Evolutionary conservation across 2,329 filamentous ascomycete species (phyloP).

Genomic region (Fusarium praegraminearum): DNA sequence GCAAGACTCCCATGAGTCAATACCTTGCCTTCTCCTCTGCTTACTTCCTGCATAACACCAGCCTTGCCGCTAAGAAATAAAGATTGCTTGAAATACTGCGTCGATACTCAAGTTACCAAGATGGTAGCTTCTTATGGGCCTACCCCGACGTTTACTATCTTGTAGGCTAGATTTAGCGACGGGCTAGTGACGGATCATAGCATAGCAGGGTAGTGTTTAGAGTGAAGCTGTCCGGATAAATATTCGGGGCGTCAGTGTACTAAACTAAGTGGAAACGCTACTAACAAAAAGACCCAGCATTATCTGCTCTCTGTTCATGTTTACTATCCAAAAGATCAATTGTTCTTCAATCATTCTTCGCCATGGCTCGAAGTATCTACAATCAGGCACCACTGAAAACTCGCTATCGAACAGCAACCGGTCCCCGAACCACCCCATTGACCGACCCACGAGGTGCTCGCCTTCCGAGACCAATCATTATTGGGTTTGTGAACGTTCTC

Average conservation of each 20-base stretch:
- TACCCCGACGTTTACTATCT: too few species aligned
- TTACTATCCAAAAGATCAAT: not conserved
- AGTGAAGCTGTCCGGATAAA: not conserved
- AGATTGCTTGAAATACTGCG: too few species aligned
- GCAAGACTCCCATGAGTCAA: too few species aligned
- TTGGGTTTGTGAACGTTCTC: not conserved
- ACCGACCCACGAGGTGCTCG: not conserved
- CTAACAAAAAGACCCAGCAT: not conserved
- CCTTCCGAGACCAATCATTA: not conserved
- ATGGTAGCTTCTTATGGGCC: too few species aligned
- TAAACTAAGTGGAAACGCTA: not conserved
- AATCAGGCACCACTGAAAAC: not conserved
- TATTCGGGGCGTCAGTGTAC: not conserved
- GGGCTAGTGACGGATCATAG: too few species aligned
- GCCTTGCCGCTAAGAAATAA: too few species aligned
- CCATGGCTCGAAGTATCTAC: not conserved
- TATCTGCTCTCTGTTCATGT: too few species aligned
- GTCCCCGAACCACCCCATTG: not conserved
- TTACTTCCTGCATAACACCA: too few species aligned
- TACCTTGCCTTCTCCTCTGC: too few species aligned
- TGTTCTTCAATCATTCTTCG: not conserved
- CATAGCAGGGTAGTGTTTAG: too few species aligned
- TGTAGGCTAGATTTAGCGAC: too few species aligned
- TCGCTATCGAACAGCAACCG: not conserved
- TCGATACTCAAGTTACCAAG: too few species aligned